Percentiles rank a stretch among this genome's conserved stretches.
Evolutionary conservation across 108 stramenopile genomes (phyloP).

Genomic region (Skeletonema costatum): DNA sequence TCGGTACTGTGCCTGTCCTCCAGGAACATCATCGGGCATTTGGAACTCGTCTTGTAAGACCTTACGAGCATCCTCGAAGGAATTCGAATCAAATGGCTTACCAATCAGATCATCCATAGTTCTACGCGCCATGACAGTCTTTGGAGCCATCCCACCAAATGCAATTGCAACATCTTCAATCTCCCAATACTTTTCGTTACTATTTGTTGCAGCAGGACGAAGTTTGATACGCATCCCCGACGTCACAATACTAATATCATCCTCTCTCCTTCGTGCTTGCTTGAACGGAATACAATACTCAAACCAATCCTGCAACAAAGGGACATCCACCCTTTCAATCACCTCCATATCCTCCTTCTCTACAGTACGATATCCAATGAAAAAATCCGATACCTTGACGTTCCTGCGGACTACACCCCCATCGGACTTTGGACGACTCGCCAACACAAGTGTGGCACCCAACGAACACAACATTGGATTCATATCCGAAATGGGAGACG

Average conservation of each 20-base stretch:
- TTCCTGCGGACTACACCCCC: slow-evolving; percentile 62
- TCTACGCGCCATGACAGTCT: slow-evolving; percentile 75
- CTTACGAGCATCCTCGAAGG: slow-evolving; percentile 66
- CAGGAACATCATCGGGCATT: slow-evolving; percentile 83
- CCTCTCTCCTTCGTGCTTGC: slow-evolving; percentile 93
- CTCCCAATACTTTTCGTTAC: slow-evolving; percentile 12
- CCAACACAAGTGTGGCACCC: slow-evolving; percentile 68
- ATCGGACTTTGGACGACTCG: slow-evolving; percentile 51
- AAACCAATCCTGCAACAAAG: slow-evolving; percentile 59
- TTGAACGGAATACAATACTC: slow-evolving; percentile 94
- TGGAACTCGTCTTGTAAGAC: slow-evolving; percentile 73
- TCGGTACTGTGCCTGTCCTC: slow-evolving; percentile 93
- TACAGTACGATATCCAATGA: slow-evolving; percentile 87
- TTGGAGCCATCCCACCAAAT: slow-evolving; percentile 96
- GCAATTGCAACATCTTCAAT: slow-evolving; percentile 77
- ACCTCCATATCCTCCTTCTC: slow-evolving; percentile 80
- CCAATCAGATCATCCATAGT: slow-evolving; percentile 70
- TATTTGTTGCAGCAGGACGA: slow-evolving; percentile 29
- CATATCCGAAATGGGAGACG: slow-evolving; percentile 96
- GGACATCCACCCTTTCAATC: slow-evolving; percentile 82
- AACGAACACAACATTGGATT: slow-evolving; percentile 87
- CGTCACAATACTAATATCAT: slow-evolving; percentile 97
- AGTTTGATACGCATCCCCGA: slow-evolving; percentile 83
- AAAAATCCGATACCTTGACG: slow-evolving; percentile 85
- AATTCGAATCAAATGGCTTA: slow-evolving; percentile 57